These are phyloP conservation scores for Pseudocercospora eumusae DNA, from an alignment of 2,329 filamentous ascomycete genomes.

Conservation along the genomic window DNA sequence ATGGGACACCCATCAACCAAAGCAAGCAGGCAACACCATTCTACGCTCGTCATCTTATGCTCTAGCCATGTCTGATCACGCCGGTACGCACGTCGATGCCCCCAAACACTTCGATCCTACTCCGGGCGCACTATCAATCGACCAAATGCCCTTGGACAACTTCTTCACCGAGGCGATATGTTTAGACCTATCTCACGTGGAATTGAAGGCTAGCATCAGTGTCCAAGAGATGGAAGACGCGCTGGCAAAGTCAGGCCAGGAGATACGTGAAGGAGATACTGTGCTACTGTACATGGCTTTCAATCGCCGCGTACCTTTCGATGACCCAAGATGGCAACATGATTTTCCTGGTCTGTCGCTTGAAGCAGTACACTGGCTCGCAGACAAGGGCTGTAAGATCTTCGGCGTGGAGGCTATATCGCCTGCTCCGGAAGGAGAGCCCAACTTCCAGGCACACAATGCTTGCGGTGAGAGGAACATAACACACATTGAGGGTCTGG, in stretches of 20 bases:
- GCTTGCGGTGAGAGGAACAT: slow-evolving; percentile 34
- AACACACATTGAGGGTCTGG: slow-evolving; percentile 35
- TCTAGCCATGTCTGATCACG: slow-evolving; percentile 35
- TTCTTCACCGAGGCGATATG: slow-evolving; percentile 35
- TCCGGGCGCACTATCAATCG: slow-evolving; percentile 32
- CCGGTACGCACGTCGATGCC: slow-evolving; percentile 36
- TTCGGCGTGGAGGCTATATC: slow-evolving; percentile 36
- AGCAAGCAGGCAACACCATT: slow-evolving; percentile 33
- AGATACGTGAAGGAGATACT: slow-evolving; percentile 33
- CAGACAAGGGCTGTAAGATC: slow-evolving; percentile 34
- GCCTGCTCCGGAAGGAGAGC: slow-evolving; percentile 34
- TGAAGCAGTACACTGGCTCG: slow-evolving; percentile 34
- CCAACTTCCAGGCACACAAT: slow-evolving; percentile 35
- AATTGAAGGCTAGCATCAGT: slow-evolving; percentile 30
- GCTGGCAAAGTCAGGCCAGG: slow-evolving; percentile 25
- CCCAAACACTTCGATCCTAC: slow-evolving; percentile 36
- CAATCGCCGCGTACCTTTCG: slow-evolving; percentile 30
- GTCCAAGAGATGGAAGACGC: slow-evolving; percentile 33
- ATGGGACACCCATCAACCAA: slow-evolving; percentile 37
- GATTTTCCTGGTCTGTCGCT: slow-evolving; percentile 33
- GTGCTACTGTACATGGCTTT: slow-evolving; percentile 34
- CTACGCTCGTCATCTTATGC: slow-evolving; percentile 33
- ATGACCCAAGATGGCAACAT: slow-evolving; percentile 36
- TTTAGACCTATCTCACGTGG: slow-evolving; percentile 34
- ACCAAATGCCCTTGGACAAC: slow-evolving; percentile 35